Base-by-base conservation (phyloP, 768 basidiomycete genomes). In the Sarcodon sp. region DNA sequence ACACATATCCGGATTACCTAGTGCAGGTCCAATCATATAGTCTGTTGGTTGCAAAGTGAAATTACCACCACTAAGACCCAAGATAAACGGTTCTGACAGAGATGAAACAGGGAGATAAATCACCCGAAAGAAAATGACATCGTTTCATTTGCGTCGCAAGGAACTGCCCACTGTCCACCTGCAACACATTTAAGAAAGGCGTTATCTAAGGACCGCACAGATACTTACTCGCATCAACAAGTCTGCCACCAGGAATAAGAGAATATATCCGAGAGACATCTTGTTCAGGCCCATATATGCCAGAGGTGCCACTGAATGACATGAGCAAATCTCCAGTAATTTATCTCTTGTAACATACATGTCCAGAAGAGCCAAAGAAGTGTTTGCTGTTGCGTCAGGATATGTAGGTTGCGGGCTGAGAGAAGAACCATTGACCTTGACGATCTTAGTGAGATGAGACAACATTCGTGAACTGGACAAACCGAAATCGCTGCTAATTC, bases 91-190 rank as follows among this genome's bases (percentile, higher is more conserved):
- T 13, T 45, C 11, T 18, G 2, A 15, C 6, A 15, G 12, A 11
- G 35, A 16, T 16, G 33, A 47, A 16, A 32, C 11, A 41, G n/a
- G 13, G 13, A 34, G 13, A 46, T 8, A 12, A 54, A 72, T 43
- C 53, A 83, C 86, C 80, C 82, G 55, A 89, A 85, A 32, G 72
- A 76, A 54, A 89, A 79, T 0, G 80, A 63, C 50, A 89, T 69
- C 0, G 72, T 69, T 35, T 72, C 62, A 9, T 68, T 63, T 1
- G 77, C 79, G 44, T 77, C 69, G 51, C 87, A 89, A 7, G 87
- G 87, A 33, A 88, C 61, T 15, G 71, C 83, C 83, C 85, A 89
- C 62, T 78, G 80, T 6, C 87, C 87, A 47, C 55, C 77, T 72
- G 50, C 18, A 33, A 32, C 18, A 13, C 41, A 16, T 3, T 43